Evolutionary conservation across 225 moss, liverwort and hornwort genomes (phyloP), one percentile per base, ranked within the genome.

Genomic region (Ulota crispa): DNA sequence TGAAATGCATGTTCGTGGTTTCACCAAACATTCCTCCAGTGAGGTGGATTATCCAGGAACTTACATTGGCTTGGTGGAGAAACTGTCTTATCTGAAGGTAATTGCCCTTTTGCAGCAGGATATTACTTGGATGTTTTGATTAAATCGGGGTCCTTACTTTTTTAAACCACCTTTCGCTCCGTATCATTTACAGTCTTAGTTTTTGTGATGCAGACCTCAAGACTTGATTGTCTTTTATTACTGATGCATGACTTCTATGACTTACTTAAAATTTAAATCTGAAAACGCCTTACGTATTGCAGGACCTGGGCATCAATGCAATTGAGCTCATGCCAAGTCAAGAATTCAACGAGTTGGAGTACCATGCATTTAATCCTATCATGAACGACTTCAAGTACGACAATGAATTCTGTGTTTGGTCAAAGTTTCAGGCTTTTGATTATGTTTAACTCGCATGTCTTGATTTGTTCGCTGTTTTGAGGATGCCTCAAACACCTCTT

Each of bases 291-390:
- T 78, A 36, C 37, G 67, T 57, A 64, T 72, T 83, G 87, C 90
- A 95, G 95, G 94, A 92, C 39, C 79, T 95, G 55, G 95, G 95
- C 72, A 87, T 94, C 69, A 95, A 95, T 76, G 94, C 94, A 70
- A 91, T 95, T 82, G 94, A 95, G 83, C 89, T 95, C 30, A 94
- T 95, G 95, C 95, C 95, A 21, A 93, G 89, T 75, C 95, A 95
- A 81, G 95, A 95, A 76, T 95, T 94, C 78, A 95, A 95, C 74
- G 94, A 95, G 82, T 81, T 95, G 92, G 95, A 95, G 83, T 94
- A 92, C 69, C 90, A 95, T 83, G 89, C 94, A 5, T 94, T 90
- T 79, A 95, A 95, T 80, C 91, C 95, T 71, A 86, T 90, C 57
- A 90, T 94, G 92, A 88, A 89, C 68, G 92, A 94, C 87, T 90